Evolutionary conservation across 1,284 basidiomycete species (phyloP).

Genomic region (Tilletia setariae): DNA sequence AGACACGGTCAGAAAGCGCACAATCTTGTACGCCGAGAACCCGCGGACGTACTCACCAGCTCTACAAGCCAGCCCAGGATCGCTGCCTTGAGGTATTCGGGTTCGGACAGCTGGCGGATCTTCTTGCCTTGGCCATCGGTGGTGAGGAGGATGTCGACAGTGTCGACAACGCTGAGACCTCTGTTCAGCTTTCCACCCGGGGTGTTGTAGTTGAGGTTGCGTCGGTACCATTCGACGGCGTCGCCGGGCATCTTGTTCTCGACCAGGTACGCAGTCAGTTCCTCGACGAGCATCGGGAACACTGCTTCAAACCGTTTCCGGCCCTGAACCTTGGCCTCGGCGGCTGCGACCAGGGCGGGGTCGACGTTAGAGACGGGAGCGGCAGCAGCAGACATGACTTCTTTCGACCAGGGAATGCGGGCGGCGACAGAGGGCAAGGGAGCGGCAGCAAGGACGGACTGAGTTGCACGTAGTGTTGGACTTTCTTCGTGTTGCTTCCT

Average conservation of each 20-base stretch:
- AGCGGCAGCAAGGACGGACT: no score
- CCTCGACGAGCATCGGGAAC: constrained; percentile 61
- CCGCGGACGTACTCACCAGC: constrained; percentile 64
- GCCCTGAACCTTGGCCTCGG: constrained; percentile 41
- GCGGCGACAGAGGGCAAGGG: no score
- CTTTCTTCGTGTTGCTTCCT: no score
- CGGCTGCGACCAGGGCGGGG: constrained; percentile 17
- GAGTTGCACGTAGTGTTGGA: no score
- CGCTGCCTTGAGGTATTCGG: constrained; percentile 82
- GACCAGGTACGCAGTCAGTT: constrained; percentile 66
- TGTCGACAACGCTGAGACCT: constrained; percentile 90
- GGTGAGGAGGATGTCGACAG: constrained; percentile 72
- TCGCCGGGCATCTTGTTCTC: constrained; percentile 66
- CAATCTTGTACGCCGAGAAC: background rate
- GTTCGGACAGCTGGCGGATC: constrained; percentile 42
- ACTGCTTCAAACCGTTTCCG: constrained; percentile 59
- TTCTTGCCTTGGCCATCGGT: constrained; percentile 61
- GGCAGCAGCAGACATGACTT: background rate
- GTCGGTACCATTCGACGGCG: constrained; percentile 74
- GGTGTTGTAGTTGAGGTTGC: constrained; percentile 79
- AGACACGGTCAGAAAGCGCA: background rate
- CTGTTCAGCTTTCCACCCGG: constrained; percentile 96
- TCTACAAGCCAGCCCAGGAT: constrained; percentile 95
- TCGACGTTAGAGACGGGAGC: background rate
- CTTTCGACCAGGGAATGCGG: no score